Conservation (phyloP, 2,329 filamentous ascomycete species). For the Podosphaera aphanis region DNA sequence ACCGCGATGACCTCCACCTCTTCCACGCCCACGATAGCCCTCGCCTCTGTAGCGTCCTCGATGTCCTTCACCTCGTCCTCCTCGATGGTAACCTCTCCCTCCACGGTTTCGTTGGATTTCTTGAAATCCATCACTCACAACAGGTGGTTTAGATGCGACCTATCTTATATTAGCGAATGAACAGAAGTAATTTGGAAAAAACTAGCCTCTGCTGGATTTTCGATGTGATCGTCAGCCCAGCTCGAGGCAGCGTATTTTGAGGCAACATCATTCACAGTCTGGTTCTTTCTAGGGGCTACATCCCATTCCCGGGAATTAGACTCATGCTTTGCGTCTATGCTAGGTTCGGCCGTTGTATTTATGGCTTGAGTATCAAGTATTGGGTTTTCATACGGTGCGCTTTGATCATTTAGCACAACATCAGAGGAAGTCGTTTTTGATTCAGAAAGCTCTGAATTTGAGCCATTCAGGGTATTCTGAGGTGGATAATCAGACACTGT, state of each 20-base stretch:
- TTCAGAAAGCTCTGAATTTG: too few species aligned
- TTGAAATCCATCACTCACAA: slow-evolving; percentile 45
- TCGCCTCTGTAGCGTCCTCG: slow-evolving; percentile 21
- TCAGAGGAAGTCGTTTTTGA: too few species aligned
- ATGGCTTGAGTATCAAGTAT: slow-evolving; percentile 27
- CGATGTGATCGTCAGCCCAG: slow-evolving; percentile 64
- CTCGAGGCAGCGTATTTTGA: slow-evolving; percentile 36
- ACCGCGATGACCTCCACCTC: neutral
- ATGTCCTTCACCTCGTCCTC: slow-evolving; percentile 23
- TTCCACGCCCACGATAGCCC: slow-evolving; percentile 18
- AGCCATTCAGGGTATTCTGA: too few species aligned
- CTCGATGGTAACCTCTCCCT: slow-evolving; percentile 24
- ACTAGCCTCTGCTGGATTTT: slow-evolving; percentile 23
- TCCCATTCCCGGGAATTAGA: slow-evolving; percentile 17
- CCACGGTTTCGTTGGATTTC: slow-evolving; percentile 36
- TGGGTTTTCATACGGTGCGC: too few species aligned
- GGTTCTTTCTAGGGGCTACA: slow-evolving; percentile 44
- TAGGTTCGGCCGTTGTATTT: slow-evolving; percentile 38
- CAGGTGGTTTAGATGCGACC: slow-evolving; percentile 15
- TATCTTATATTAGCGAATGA: slow-evolving; percentile 5
- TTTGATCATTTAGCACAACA: too few species aligned
- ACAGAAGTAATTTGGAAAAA: neutral
- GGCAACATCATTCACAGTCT: slow-evolving; percentile 49
- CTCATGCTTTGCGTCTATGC: slow-evolving; percentile 31
- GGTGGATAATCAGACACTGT: too few species aligned